Conservation (phyloP, 78 protist species). For the Dictyostelium firmibasis region DNA sequence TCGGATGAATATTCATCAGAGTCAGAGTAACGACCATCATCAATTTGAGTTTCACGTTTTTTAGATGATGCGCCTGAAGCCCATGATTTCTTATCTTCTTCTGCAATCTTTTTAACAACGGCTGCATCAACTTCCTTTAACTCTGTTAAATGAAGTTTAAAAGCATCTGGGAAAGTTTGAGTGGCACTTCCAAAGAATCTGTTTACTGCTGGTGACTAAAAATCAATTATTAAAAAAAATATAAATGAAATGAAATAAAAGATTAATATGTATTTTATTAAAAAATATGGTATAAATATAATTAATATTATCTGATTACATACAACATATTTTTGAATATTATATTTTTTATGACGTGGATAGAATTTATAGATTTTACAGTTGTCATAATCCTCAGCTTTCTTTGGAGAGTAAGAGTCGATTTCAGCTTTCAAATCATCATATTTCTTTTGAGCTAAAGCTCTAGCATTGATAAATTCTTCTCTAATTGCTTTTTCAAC, state of each 20-base stretch:
- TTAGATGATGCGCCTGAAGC: not conserved
- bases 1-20: not conserved
- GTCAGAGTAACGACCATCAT: not conserved
- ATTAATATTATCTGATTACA: not conserved
- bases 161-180: slow-evolving; percentile 32
- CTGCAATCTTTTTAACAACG: not conserved
- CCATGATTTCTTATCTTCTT: not conserved
- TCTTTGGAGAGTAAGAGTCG: not conserved
- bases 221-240: not conserved
- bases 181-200: slow-evolving; percentile 62
- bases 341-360: slow-evolving; percentile 18
- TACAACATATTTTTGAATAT: not conserved
- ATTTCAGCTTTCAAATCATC: not conserved
- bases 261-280: not conserved
- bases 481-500: not conserved
- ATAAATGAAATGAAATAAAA: not conserved
- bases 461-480: slow-evolving; percentile 1
- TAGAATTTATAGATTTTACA: slow-evolving; percentile 56
- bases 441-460: not conserved
- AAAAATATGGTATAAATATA: not conserved
- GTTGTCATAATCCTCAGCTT: not conserved
- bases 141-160: not conserved
- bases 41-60: not conserved
- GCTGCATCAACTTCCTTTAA: not conserved
- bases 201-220: not conserved